Percentiles rank a stretch among this genome's conserved stretches.
These are phyloP conservation scores for Carallia brachiata DNA, from an alignment of 345 rosid genomes.

Conservation along the genomic window DNA sequence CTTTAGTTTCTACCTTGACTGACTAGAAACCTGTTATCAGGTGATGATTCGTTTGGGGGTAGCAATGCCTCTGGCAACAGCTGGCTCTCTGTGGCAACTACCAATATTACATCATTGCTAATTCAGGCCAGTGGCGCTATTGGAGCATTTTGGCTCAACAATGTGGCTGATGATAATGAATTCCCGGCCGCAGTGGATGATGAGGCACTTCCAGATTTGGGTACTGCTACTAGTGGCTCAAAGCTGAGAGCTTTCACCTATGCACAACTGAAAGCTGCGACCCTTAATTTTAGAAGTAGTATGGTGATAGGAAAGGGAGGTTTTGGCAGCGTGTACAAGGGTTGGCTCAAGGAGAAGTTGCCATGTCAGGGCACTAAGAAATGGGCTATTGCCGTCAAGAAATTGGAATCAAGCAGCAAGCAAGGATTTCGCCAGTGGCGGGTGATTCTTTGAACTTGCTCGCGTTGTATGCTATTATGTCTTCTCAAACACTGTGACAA, in stretches of 20 bases:
- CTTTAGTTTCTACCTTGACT: not conserved
- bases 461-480: not conserved
- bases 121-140: slow-evolving; percentile 14
- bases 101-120: slow-evolving; percentile 12
- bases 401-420: slow-evolving; percentile 9
- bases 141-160: slow-evolving; percentile 7
- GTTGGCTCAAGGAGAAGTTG: slow-evolving; percentile 20
- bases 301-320: slow-evolving; percentile 24
- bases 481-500: not conserved
- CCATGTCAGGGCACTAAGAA: slow-evolving; percentile 4
- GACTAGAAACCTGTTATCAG: not conserved
- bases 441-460: slow-evolving; percentile 6
- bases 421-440: slow-evolving; percentile 20
- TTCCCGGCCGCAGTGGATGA: slow-evolving; percentile 3
- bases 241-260: slow-evolving; percentile 19
- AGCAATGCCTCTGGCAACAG: slow-evolving; percentile 2
- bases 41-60: slow-evolving; percentile 2
- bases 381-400: slow-evolving; percentile 15
- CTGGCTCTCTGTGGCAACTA: slow-evolving; percentile 10
- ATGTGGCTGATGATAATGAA: not conserved
- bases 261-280: slow-evolving; percentile 16
- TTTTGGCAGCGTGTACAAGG: slow-evolving; percentile 19
- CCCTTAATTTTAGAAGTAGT: slow-evolving; percentile 9
- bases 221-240: not conserved
- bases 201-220: slow-evolving; percentile 5